Evolutionary conservation across 305 asterid genomes (phyloP).

Genomic region (Fraxinus paxiana): DNA sequence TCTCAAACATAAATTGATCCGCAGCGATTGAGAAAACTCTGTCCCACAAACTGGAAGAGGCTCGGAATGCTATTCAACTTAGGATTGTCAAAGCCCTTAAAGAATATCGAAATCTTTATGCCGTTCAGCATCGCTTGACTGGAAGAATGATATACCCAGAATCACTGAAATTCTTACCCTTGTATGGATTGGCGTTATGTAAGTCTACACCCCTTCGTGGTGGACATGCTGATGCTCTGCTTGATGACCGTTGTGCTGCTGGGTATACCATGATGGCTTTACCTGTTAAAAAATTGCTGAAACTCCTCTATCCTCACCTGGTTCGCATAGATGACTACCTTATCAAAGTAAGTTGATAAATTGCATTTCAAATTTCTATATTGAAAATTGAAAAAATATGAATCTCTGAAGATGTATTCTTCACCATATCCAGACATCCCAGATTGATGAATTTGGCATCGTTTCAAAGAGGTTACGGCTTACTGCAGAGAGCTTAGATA

Average conservation of each 20-base stretch:
- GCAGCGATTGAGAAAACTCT: slow-evolving; percentile 90
- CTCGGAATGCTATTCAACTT: slow-evolving; percentile 64
- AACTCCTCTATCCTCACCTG: slow-evolving; percentile 81
- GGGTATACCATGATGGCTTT: slow-evolving; percentile 95
- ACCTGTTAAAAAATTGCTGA: slow-evolving; percentile 72
- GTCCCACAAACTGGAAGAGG: slow-evolving; percentile 84
- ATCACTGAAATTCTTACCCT: slow-evolving; percentile 63
- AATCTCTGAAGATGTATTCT: slow-evolving; percentile 18
- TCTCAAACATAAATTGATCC: slow-evolving; percentile 21
- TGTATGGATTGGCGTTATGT: slow-evolving; percentile 72
- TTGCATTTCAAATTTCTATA: not conserved
- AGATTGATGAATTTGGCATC: slow-evolving; percentile 42
- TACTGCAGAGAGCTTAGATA: slow-evolving; percentile 79
- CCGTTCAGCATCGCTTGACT: slow-evolving; percentile 83
- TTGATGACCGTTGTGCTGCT: slow-evolving; percentile 90
- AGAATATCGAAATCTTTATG: slow-evolving; percentile 86
- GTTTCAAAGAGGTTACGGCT: slow-evolving; percentile 63
- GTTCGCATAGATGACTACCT: slow-evolving; percentile 72
- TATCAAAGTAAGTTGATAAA: slow-evolving; percentile 48
- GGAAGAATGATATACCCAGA: slow-evolving; percentile 97
- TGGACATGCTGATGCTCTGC: slow-evolving; percentile 76
- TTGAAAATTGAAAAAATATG: slow-evolving; percentile 16
- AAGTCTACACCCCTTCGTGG: slow-evolving; percentile 86
- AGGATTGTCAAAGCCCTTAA: slow-evolving; percentile 82
- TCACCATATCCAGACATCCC: slow-evolving; percentile 34